These are phyloP conservation scores for Diplotaxis tenuifolia DNA, from an alignment of 345 rosid species.

Conservation along the genomic window DNA sequence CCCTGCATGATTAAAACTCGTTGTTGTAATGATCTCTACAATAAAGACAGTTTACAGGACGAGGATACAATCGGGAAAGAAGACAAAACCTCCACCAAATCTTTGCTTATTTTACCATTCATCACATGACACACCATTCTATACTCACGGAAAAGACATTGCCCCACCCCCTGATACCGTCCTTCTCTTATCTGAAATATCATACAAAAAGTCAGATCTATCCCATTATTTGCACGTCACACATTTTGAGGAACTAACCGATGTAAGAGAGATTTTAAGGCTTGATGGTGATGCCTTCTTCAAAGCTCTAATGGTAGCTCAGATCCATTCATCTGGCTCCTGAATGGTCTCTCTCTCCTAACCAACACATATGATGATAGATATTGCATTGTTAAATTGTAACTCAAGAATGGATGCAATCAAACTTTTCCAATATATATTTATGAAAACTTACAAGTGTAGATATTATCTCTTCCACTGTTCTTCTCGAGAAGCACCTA, in stretches of 20 bases:
- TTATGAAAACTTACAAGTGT: slow-evolving; percentile 56
- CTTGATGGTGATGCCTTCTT: slow-evolving; percentile 83
- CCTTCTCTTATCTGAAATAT: slow-evolving; percentile 76
- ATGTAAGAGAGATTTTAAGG: slow-evolving; percentile 76
- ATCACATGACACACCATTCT: slow-evolving; percentile 74
- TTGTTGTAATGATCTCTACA: not conserved
- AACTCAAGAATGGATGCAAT: not conserved
- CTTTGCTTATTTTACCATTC: slow-evolving; percentile 72
- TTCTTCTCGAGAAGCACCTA: slow-evolving; percentile 63
- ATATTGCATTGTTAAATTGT: slow-evolving; percentile 1
- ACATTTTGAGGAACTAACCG: slow-evolving; percentile 41
- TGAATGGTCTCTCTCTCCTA: slow-evolving; percentile 57
- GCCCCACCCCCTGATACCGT: slow-evolving; percentile 70
- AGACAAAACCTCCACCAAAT: slow-evolving; percentile 60
- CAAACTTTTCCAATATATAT: no score
- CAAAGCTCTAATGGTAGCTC: slow-evolving; percentile 43
- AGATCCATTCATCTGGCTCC: slow-evolving; percentile 51
- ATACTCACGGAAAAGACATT: slow-evolving; percentile 71
- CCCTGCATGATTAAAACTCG: slow-evolving; percentile 48
- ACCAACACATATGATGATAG: not conserved
- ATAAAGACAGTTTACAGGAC: not conserved
- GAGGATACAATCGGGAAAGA: not conserved
- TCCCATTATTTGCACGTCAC: not conserved
- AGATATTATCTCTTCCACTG: slow-evolving; percentile 67
- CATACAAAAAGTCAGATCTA: slow-evolving; percentile 13